A percentile compares a stretch with the other conserved stretches of the same genome.
Conservation (phyloP, 2,329 filamentous ascomycete species). For the Penicillium sclerotiorum region DNA sequence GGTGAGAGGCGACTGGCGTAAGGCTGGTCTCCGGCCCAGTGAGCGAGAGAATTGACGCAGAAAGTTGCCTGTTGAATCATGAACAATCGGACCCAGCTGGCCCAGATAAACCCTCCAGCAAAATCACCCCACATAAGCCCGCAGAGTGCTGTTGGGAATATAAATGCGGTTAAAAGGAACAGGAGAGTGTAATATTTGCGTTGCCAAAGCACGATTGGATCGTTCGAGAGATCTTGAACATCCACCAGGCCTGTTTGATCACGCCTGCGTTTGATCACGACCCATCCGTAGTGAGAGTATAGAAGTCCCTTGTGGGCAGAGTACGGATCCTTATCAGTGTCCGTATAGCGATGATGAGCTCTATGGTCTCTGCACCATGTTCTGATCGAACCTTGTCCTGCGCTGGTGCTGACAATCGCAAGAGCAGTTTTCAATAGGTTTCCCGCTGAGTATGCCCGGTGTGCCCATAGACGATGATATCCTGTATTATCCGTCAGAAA, state of each 20-base stretch:
- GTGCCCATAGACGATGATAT: constrained; percentile 15
- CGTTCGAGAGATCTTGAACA: constrained; percentile 7
- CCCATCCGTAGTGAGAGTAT: constrained; percentile 13
- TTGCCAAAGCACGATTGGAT: constrained; percentile 12
- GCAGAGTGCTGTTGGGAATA: constrained; percentile 4
- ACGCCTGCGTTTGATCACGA: constrained; percentile 6
- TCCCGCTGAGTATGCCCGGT: constrained; percentile 8
- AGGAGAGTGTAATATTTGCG: constrained; percentile 7
- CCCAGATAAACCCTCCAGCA: constrained; percentile 5
- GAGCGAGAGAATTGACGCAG: constrained; percentile 84
- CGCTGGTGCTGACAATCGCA: constrained; percentile 7
- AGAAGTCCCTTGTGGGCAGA: constrained; percentile 8
- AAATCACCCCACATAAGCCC: constrained; percentile 2
- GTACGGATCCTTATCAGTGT: constrained; percentile 14
- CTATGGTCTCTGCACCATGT: constrained; percentile 11
- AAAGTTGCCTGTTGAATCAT: constrained; percentile 78
- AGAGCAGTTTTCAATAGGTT: constrained; percentile 4
- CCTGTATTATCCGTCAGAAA: neutral
- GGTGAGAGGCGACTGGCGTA: constrained; percentile 48
- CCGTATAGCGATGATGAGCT: constrained; percentile 16
- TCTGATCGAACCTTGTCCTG: constrained; percentile 11
- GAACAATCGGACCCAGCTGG: constrained; percentile 1
- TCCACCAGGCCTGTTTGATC: constrained; percentile 8
- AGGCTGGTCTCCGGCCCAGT: constrained; percentile 77
- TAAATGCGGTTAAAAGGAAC: neutral